Evolutionary conservation across 768 basidiomycete genomes (phyloP), one percentile per base, ranked within the genome.

Genomic region (Trametes coccinea): DNA sequence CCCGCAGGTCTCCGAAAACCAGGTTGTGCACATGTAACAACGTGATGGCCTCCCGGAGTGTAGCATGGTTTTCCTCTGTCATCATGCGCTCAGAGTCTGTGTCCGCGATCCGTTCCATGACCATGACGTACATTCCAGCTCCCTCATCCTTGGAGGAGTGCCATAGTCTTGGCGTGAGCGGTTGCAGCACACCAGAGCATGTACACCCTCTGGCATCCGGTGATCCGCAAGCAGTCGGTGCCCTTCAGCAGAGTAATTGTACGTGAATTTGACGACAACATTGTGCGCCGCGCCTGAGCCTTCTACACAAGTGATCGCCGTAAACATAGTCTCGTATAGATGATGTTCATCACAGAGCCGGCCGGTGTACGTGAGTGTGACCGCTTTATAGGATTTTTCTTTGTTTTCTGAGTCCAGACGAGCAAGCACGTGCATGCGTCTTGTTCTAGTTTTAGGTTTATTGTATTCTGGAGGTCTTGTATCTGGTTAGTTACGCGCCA

Each of bases 1-100:
- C 53, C 22, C 72, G 68, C 49, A 75, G 66, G 62, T 74, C 73
- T 17, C 72, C 74, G 65, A 70, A 73, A 34, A 73, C 74, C 30
- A 74, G 56, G 51, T 59, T 48, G 2, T 45, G 7, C 8, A 8
- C 33, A 51, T 71, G 70, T 40, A 71, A 54, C 41, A 58, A 10
- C 27, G 13, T 8, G n/a, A 67, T 44, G 11, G 63, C 68, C 16
- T 33, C 11, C 11, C 55, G 40, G 49, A 67, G 52, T n/a, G 16
- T 33, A 1, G 45, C 56, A 47, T 27, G 27, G 39, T 63, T 43
- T 16, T 34, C 30, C 8, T 45, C 34, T n/a, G 8, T 52, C 50
- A 11, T 45, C 43, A 1, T 48, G 50, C 49, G 10, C 37, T n/a
- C 46, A 22, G 22, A 22, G 45, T 43, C 27, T 53, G 27, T 44